Conservation (phyloP, 192 early-diverging fungal genomes). For the Tieghemiomyces parasiticus region DNA sequence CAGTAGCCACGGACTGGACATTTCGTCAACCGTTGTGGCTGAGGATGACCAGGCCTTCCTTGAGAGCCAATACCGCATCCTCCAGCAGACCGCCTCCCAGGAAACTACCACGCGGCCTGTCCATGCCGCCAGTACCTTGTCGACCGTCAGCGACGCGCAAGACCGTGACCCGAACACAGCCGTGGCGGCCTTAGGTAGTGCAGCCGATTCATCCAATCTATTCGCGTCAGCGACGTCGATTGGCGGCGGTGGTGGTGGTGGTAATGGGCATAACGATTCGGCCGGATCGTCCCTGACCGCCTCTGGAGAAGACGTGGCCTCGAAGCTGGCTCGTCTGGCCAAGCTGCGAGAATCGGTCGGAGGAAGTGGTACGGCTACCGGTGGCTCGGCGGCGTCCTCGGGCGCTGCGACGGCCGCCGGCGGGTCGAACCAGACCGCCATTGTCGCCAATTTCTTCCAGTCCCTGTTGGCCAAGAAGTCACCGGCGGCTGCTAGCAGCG, state of each 20-base stretch:
- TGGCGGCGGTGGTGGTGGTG: constrained; percentile 7
- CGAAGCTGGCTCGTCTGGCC: background rate
- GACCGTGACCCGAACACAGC: constrained; percentile 16
- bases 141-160: constrained; percentile 24
- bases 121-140: constrained; percentile 31
- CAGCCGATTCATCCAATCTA: background rate
- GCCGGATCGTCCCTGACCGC: no score
- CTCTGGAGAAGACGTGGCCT: constrained; percentile 1
- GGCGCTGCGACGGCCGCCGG: background rate
- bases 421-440: constrained; percentile 46
- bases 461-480: constrained; percentile 55
- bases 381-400: background rate
- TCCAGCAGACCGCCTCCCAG: constrained; percentile 42
- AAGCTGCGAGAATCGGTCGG: background rate
- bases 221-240: constrained; percentile 5
- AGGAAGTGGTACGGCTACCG: constrained; percentile 5
- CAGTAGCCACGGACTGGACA: constrained; percentile 32
- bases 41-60: constrained; percentile 87
- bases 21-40: constrained; percentile 47
- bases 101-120: constrained; percentile 22
- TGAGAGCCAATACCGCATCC: constrained; percentile 55
- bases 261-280: no score
- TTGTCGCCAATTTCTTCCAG: constrained; percentile 82
- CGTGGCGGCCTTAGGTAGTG: background rate
- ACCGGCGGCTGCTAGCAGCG: constrained; percentile 18